Evolutionary conservation across 768 basidiomycete genomes (phyloP), one percentile per base, ranked within the genome.

Genomic region (Rhizopogon vinicolor): DNA sequence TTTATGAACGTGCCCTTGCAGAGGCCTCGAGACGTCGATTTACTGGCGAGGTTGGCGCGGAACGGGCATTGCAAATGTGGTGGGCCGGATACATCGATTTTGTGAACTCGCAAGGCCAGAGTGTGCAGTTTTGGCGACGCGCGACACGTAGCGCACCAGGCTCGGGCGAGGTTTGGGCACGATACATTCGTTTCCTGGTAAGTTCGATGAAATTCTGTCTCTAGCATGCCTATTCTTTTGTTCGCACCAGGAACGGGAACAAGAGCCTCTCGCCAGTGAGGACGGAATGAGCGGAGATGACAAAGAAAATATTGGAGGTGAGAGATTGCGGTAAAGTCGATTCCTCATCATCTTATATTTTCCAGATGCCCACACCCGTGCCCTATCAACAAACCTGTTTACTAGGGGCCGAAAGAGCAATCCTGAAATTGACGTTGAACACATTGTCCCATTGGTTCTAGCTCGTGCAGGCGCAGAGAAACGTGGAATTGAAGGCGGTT

Each of bases 1-100:
- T 90, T 12, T 87, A 85, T 60, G 91, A 93, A 65, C 82, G 91
- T 16, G 85, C 87, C 1, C 84, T 92, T 44, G 73, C 85, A 14
- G 87, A 89, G 62, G 86, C 86, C 3, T 88, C 85, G 3, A 83
- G 74, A 62, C 69, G 77, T 35, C 73, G 81, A 49, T 85, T 84
- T 61, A 60, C 68, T 8, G 82, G 79, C 1, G 82, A 88, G 58
- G 61, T 62, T 6, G 78, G 75, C 6, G 80, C 83, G 5, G 87
- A 89, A 60, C 79, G 78, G 51, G 76, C 73, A 0, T 67, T 92
- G 54, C 75, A 79, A 16, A 59, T 74, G 22, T 89, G 92, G 61
- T 96, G 93, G 93, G 62, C 75, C 10, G 82, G 84, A 5, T 91
- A 91, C 63, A 72, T 83, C 40, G 86, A 91, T 68, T 80, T 82